A percentile compares a stretch with the other conserved stretches of the same genome.
Evolutionary conservation across 2,329 filamentous ascomycete genomes (phyloP).

Genomic region (Aspergillus vadensis): DNA sequence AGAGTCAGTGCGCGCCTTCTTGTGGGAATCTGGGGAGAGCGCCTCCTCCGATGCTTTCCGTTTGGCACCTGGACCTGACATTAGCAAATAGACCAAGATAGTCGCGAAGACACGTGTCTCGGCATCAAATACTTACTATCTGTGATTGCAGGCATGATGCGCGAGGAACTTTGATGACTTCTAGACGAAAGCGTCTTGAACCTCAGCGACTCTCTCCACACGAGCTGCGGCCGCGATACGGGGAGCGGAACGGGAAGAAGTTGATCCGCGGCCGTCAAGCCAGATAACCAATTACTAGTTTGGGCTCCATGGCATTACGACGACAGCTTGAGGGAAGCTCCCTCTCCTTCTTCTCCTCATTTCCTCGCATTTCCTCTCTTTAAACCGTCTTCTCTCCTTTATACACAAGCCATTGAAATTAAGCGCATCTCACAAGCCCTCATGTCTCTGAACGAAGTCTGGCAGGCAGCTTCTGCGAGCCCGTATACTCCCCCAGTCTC

Average conservation of each 20-base stretch:
- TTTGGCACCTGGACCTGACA: conserved; percentile 38
- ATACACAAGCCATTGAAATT: background rate
- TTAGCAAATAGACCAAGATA: conserved; percentile 14
- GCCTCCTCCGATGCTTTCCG: conserved; percentile 55
- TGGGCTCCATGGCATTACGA: conserved; percentile 4
- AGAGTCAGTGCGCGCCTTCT: conserved; percentile 53
- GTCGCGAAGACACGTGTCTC: background rate
- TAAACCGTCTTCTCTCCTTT: conserved; percentile 2
- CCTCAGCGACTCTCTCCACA: conserved; percentile 18
- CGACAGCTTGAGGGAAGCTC: conserved; percentile 15
- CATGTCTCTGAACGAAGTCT: conserved; percentile 80
- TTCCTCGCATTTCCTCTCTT: background rate
- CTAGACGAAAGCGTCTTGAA: conserved; percentile 2
- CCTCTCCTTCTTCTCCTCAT: conserved; percentile 5
- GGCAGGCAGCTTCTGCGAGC: conserved; percentile 87
- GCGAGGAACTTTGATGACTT: conserved; percentile 1
- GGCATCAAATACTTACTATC: conserved; percentile 35
- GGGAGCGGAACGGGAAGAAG: conserved; percentile 25
- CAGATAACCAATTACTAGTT: conserved; percentile 21
- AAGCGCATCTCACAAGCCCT: conserved; percentile 17
- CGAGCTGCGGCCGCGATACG: conserved; percentile 19
- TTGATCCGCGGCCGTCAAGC: conserved; percentile 27
- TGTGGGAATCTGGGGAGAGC: conserved; percentile 46
- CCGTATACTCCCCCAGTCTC: conserved; percentile 78
- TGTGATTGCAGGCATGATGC: conserved; percentile 30